Evolutionary conservation across 768 basidiomycete genomes (phyloP).

Genomic region (Lyophyllum semitale): DNA sequence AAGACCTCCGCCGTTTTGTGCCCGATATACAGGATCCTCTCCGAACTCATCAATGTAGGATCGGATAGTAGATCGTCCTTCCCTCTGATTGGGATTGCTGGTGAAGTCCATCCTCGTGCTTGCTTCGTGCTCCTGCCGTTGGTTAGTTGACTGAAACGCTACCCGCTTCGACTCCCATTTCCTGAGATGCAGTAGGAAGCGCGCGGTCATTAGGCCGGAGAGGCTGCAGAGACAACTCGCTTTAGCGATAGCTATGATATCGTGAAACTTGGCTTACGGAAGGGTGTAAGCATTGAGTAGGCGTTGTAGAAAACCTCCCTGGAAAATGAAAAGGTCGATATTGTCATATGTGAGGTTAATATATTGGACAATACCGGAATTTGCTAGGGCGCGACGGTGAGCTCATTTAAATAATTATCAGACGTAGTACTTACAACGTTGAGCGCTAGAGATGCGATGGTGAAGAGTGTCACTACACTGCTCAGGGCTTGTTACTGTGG

Average conservation of each 20-base stretch:
- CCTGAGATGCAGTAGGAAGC: constrained; percentile 19
- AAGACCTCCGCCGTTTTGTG: neutral
- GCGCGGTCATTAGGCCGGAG: constrained; percentile 18
- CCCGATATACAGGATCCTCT: constrained; percentile 13
- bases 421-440: constrained; percentile 21
- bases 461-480: constrained; percentile 25
- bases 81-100: neutral
- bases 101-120: constrained; percentile 4
- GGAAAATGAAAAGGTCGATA: neutral
- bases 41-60: constrained; percentile 14
- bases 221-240: constrained; percentile 2
- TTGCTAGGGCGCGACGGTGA: neutral
- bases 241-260: neutral
- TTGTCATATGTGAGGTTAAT: neutral
- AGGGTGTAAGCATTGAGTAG: constrained; percentile 26
- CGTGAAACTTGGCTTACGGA: constrained; percentile 19
- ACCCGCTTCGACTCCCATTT: constrained; percentile 15
- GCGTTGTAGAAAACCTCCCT: constrained; percentile 31
- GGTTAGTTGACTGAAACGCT: neutral
- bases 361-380: neutral
- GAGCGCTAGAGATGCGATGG: constrained; percentile 23
- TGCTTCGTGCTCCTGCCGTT: neutral
- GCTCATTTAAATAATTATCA: neutral
- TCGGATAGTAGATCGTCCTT: neutral
- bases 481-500: neutral